Conservation (phyloP, 768 basidiomycete species). For the Lentinula sp. region DNA sequence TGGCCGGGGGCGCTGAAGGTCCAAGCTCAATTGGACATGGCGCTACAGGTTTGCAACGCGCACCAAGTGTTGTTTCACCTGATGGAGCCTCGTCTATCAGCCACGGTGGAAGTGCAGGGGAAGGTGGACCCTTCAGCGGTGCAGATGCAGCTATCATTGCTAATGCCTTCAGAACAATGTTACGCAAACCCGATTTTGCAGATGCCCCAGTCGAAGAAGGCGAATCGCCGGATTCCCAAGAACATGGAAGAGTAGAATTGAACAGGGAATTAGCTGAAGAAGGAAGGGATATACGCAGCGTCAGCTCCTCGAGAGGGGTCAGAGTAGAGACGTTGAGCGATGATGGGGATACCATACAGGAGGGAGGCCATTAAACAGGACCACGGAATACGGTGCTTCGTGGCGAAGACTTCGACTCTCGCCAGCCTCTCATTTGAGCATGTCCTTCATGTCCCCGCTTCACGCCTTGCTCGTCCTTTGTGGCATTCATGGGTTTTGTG, state of each 20-base stretch:
- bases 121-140: conserved; percentile 68
- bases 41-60: conserved; percentile 16
- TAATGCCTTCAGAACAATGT: conserved; percentile 82
- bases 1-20: conserved; percentile 28
- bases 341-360: conserved; percentile 41
- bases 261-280: conserved; percentile 81
- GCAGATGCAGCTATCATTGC: conserved; percentile 92
- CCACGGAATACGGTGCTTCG: not conserved
- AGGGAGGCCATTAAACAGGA: conserved; percentile 21
- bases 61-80: conserved; percentile 43
- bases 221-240: conserved; percentile 48
- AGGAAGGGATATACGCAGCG: conserved; percentile 83
- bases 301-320: conserved; percentile 73
- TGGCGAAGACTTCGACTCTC: not conserved
- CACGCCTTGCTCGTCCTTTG: conserved; percentile 9
- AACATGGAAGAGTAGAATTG: conserved; percentile 32
- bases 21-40: conserved; percentile 25
- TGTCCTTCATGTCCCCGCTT: conserved; percentile 3
- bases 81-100: conserved; percentile 76
- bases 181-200: conserved; percentile 88
- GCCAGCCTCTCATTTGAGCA: not conserved
- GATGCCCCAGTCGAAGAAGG: conserved; percentile 63
- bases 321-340: conserved; percentile 67
- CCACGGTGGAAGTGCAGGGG: conserved; percentile 50
- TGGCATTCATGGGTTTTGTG: conserved; percentile 17